phyloP scores from a whole-genome alignment of 495 filamentous ascomycete species.

The Aspergillus homomorphus region DNA sequence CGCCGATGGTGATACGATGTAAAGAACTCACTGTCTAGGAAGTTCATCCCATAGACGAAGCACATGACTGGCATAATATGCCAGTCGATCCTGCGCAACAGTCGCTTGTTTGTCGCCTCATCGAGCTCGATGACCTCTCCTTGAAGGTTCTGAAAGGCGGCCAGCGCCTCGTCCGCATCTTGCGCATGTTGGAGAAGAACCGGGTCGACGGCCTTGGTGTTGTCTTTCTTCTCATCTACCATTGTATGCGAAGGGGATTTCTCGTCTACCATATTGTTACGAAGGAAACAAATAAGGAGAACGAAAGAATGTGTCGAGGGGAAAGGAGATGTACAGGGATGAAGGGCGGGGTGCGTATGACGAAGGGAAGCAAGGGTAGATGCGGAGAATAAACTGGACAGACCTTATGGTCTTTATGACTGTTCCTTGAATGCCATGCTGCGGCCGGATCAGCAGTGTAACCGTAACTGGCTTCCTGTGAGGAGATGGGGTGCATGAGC shows the following conservation, averaged over 20 bases:
- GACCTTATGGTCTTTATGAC: neutral
- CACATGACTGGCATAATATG: conserved; percentile 64
- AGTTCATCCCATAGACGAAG: conserved; percentile 62
- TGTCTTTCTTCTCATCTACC: conserved; percentile 28
- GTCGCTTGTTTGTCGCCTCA: conserved; percentile 51
- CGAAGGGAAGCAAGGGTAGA: neutral
- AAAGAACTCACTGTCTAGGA: conserved; percentile 50
- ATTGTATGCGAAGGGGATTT: conserved; percentile 16
- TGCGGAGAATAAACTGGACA: neutral
- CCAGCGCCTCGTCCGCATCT: conserved; percentile 60
- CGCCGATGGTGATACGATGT: neutral
- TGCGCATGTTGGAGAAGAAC: conserved; percentile 50
- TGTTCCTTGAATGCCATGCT: neutral
- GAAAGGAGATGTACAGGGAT: neutral
- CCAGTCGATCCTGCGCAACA: conserved; percentile 57
- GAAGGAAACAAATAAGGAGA: neutral
- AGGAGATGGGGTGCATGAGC: neutral
- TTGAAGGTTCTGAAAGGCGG: conserved; percentile 47
- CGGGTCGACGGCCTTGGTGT: conserved; percentile 25
- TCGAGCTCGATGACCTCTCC: conserved; percentile 52
- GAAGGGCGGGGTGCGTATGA: neutral
- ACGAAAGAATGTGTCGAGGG: neutral
- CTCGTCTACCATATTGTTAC: conserved; percentile 24
- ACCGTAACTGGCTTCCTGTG: neutral
- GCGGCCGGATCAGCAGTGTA: neutral